These are phyloP conservation scores for Cryphonectria japonica DNA, from an alignment of 2,329 filamentous ascomycete genomes.

Conservation along the genomic window DNA sequence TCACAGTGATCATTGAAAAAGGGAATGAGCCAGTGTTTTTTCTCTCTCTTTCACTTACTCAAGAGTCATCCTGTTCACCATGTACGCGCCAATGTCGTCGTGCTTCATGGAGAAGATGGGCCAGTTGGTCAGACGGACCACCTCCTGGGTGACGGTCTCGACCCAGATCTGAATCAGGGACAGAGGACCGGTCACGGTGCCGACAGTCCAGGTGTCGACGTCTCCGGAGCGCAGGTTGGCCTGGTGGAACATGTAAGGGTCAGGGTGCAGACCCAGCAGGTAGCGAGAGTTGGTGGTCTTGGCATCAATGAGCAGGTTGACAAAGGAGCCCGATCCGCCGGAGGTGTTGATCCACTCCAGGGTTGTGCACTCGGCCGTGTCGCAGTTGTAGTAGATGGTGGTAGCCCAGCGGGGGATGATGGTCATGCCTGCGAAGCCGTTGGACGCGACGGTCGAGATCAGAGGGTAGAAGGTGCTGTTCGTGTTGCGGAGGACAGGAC, in stretches of 20 bases:
- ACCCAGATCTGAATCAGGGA: constrained; percentile 62
- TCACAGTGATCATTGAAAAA: too few relatives aligned
- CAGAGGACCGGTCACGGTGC: constrained; percentile 48
- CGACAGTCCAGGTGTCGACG: constrained; percentile 50
- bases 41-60: not conserved
- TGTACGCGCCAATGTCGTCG: constrained; percentile 55
- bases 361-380: constrained; percentile 58
- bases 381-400: constrained; percentile 68
- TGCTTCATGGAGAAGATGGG: constrained; percentile 58
- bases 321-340: constrained; percentile 56
- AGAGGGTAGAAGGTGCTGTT: constrained; percentile 59
- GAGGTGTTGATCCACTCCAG: constrained; percentile 65
- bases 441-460: constrained; percentile 50
- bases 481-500: constrained; percentile 55
- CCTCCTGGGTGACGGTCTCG: constrained; percentile 56
- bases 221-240: constrained; percentile 60
- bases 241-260: constrained; percentile 68
- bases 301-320: constrained; percentile 54
- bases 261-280: constrained; percentile 58
- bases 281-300: constrained; percentile 58
- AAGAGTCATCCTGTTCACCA: constrained; percentile 56
- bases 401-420: constrained; percentile 65
- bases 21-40: not conserved
- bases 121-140: constrained; percentile 56
- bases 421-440: constrained; percentile 59